Evolutionary conservation across 441 rosid species (phyloP), one percentile per base, ranked within the genome.

Genomic region (Arabidopsis hybrid): DNA sequence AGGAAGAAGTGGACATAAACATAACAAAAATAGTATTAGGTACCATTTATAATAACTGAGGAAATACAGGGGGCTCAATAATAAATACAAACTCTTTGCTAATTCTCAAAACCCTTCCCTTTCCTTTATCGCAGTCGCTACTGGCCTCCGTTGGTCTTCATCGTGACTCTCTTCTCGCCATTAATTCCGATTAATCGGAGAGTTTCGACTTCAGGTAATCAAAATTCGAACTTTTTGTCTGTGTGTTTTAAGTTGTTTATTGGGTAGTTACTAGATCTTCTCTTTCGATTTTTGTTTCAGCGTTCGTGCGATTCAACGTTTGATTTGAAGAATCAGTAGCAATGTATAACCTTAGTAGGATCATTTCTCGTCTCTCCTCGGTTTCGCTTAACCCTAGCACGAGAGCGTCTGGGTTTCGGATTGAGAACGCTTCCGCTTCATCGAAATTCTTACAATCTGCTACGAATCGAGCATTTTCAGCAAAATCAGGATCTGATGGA

Each of bases 291-390:
- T 67, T 14, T 16, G 73, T 67, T 68, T 52, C 73, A 75, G 73
- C 10, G 62, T 74, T 60, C 8, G 63, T 55, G 18, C 49, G 16
- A 47, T 60, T 60, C 50, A 11, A 60, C n/a, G 6, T 39, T 18
- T 16, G 36, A 62, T 16, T 36, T 17, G 6, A 3, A 49, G 26
- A 10, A 49, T 29, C 53, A 42, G 21, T 53, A 56, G 76, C 60
- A 56, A 88, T 88, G 94, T 80, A 82, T 65, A 81, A 74, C 55
- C 76, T 89, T 39, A 75, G 69, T 14, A 82, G 72, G 58, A 35
- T 83, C 29, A 47, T 87, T 13, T 79, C 80, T 55, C 86, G 87
- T 50, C 49, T 87, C 32, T 79, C 85, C 1, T 71, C 88, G 9
- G 10, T 79, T 63, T 65, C 82, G 0, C 71, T 82, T 26, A 67